phyloP scores from a whole-genome alignment of 2,329 filamentous ascomycete species.

The Microsporum ferrugineum region DNA sequence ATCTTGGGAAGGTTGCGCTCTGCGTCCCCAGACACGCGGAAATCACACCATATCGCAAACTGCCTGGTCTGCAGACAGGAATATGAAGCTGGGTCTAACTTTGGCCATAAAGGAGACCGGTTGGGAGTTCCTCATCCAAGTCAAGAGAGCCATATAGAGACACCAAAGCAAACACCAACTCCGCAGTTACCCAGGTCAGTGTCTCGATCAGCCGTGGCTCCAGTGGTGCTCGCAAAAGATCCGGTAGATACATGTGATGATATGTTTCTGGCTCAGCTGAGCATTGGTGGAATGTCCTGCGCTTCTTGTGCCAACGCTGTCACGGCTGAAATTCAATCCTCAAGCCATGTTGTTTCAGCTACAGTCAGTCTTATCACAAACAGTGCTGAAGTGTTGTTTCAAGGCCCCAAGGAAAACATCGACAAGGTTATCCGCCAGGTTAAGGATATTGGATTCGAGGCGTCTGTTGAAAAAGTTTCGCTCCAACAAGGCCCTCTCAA shows the following conservation, averaged over 20 bases:
- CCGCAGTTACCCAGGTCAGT: neutral
- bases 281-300: constrained; percentile 64
- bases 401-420: constrained; percentile 36
- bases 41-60: constrained; percentile 37
- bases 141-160: neutral
- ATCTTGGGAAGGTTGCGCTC: constrained; percentile 6
- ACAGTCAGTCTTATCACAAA: constrained; percentile 56
- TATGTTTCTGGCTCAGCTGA: constrained; percentile 23
- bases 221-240: neutral
- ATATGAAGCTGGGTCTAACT: constrained; percentile 17
- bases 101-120: neutral
- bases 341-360: constrained; percentile 47
- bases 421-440: constrained; percentile 39
- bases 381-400: constrained; percentile 51
- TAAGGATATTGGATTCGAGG: constrained; percentile 41
- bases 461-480: constrained; percentile 29
- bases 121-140: neutral
- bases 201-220: neutral
- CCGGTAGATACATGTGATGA: constrained; percentile 9
- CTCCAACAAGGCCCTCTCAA: constrained; percentile 9
- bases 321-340: constrained; percentile 46
- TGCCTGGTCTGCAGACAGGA: constrained; percentile 41
- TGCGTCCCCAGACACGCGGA: constrained; percentile 15
- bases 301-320: constrained; percentile 56
- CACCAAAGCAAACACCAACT: neutral